Evolutionary conservation across 108 stramenopile genomes (phyloP).

Genomic region (Cyclotella baltica): DNA sequence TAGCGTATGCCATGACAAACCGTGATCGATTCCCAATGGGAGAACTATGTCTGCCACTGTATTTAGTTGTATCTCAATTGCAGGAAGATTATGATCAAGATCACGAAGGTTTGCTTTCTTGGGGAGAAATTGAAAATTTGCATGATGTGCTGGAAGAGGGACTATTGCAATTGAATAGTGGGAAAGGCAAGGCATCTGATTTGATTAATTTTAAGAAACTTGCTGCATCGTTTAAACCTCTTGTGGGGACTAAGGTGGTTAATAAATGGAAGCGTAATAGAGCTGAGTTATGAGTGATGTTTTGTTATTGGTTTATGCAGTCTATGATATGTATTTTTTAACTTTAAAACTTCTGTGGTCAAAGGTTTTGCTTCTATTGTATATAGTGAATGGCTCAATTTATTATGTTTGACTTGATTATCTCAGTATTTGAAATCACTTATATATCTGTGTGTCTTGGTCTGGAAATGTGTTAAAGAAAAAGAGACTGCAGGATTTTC

Average conservation of each 20-base stretch:
- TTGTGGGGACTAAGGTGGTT: slow-evolving; percentile 57
- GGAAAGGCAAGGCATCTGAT: slow-evolving; percentile 27
- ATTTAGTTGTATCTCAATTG: slow-evolving; percentile 54
- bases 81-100: slow-evolving; percentile 50
- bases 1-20: slow-evolving; percentile 36
- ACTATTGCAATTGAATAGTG: slow-evolving; percentile 31
- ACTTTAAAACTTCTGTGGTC: no score
- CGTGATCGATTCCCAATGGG: slow-evolving; percentile 18
- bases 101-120: slow-evolving; percentile 18
- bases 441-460: no score
- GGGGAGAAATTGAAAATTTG: slow-evolving; percentile 12
- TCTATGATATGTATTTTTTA: slow-evolving; percentile 34
- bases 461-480: no score
- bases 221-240: slow-evolving; percentile 48
- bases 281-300: slow-evolving; percentile 43
- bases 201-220: slow-evolving; percentile 51
- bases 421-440: no score
- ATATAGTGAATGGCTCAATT: no score
- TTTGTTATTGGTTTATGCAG: not conserved
- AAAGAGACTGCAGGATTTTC: no score
- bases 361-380: no score
- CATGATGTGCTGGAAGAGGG: slow-evolving; percentile 23
- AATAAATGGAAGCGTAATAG: slow-evolving; percentile 66
- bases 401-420: no score
- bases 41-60: slow-evolving; percentile 59